These are phyloP conservation scores for Circinella umbellata DNA, from an alignment of 371 early-diverging fungal species.

Conservation along the genomic window DNA sequence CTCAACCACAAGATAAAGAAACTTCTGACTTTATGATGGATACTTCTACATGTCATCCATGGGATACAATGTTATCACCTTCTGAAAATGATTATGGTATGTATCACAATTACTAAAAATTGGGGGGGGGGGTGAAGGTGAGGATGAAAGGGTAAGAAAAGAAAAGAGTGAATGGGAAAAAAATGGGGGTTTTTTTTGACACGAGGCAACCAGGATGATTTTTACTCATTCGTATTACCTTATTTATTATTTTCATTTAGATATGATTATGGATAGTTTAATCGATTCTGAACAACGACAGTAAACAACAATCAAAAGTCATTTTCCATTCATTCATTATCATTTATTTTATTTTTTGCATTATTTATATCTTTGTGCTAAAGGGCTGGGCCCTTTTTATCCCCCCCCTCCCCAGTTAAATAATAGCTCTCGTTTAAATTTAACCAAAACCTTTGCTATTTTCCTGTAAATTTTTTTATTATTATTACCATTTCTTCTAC, in stretches of 20 bases:
- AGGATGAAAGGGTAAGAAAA: not conserved
- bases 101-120: not conserved
- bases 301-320: not conserved
- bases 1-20: constrained; percentile 8
- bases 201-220: not conserved
- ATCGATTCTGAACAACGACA: constrained; percentile 23
- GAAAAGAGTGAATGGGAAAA: too few relatives aligned
- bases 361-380: not conserved
- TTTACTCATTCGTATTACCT: constrained; percentile 1
- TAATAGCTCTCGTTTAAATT: not conserved
- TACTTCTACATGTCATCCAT: constrained; percentile 23
- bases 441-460: not conserved
- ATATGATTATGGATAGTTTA: constrained; percentile 26
- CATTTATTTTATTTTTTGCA: not conserved
- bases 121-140: not conserved
- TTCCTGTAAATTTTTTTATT: too few relatives aligned
- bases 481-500: too few relatives aligned
- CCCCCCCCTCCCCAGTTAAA: not conserved
- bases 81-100: constrained; percentile 16
- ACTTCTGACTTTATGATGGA: not conserved
- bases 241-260: constrained; percentile 1
- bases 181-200: not conserved
- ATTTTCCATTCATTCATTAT: not conserved
- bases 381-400: constrained; percentile 5
- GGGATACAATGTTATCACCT: constrained; percentile 23